Evolutionary conservation across 495 filamentous ascomycete genomes (phyloP), one percentile per base, ranked within the genome.

Genomic region (Penicillium verhagenii): DNA sequence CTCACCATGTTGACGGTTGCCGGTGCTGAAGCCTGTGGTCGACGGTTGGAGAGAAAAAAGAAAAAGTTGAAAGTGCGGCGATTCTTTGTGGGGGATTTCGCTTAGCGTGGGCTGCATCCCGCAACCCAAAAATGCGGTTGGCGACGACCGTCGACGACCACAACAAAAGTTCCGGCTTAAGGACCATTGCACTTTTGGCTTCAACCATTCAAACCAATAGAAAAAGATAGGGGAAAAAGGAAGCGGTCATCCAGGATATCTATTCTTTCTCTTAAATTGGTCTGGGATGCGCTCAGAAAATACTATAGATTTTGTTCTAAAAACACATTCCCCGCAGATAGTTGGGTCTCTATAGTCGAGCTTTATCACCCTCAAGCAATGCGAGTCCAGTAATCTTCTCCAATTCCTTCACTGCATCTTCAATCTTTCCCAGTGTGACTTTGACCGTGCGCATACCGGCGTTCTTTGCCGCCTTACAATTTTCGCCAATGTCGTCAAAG

Each of bases 401-500:
- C 57, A 90, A 64, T 66, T 89, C 85, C 60, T 67, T 77, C 13
- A 90, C 86, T 10, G 92, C 93, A 70, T 91, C 84, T 73, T 82
- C 84, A 6, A 86, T 85, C 68, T 76, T 84, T 25, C 92, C 92
- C 26, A 97, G 73, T 7, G 79, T 74, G 2, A 97, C 94, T 66
- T 88, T 95, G 56, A 98, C 79, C 2, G 92, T 96, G 53, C 78
- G 72, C 68, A 97, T 87, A 23, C 94, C 94, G 10, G 83, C 68
- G 48, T 72, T 76, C 74, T 80, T 91, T 10, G 86, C 94, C 10
- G 80, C 83, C 74, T 91, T 93, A 60, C 97, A 69, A 68, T 98
- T 98, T 75, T 89, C 84, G 0, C 94, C 94, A 65, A 98, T 97
- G 71, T 98, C 94, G 76, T 98, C 94, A 46, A 97, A 69, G 69